Evolutionary conservation across 1,284 basidiomycete species (phyloP), one percentile per base, ranked within the genome.

Genomic region (Sanghuangporus sanghuang): DNA sequence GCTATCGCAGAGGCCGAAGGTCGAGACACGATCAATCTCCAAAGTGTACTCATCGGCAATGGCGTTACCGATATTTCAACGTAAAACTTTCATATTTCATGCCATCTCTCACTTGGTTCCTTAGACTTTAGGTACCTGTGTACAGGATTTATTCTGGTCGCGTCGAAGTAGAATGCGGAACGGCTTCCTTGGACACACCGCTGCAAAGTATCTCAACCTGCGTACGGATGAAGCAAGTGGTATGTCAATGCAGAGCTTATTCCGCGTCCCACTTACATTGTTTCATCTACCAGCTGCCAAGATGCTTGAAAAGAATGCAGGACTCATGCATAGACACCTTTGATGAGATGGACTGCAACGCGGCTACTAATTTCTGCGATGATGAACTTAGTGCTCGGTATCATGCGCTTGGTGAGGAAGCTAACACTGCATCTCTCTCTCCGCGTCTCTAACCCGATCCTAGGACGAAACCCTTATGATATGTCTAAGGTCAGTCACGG

Each of bases 1-100:
- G 73, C 78, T 60, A 69, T 82, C 18, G 81, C 85, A 2, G 73
- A 77, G 46, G 74, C 74, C 9, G 78, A 82, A 44, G 87, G 86
- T n/a, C 79, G 82, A 48, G 73, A 79, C 38, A 80, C 82, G 1
- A 79, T 94, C 70, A 93, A 93, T 71, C 76, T 95, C 35, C 78
- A 86, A 66, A 85, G 81, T 66, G 77, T 87, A 2, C 69, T 86
- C 32, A 86, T 87, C 59, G 85, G 84, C 1, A 87, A 87, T 66
- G 85, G 85, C 6, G 83, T 85, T 58, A 85, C 85, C 4, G 85
- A 86, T 67, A 78, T 84, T 52, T 83, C 83, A 8, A 84, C 82
- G 83, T 85, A 68, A 67, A 76, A 27, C 9, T 35, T 32, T 11
- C 44, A 38, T 14, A 16, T 40, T 35, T 44, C 46, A 42, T 36